A percentile compares a stretch with the other conserved stretches of the same genome.
Evolutionary conservation across 805 yeast species (phyloP).

Genomic region (Saturnispora gosingensis): DNA sequence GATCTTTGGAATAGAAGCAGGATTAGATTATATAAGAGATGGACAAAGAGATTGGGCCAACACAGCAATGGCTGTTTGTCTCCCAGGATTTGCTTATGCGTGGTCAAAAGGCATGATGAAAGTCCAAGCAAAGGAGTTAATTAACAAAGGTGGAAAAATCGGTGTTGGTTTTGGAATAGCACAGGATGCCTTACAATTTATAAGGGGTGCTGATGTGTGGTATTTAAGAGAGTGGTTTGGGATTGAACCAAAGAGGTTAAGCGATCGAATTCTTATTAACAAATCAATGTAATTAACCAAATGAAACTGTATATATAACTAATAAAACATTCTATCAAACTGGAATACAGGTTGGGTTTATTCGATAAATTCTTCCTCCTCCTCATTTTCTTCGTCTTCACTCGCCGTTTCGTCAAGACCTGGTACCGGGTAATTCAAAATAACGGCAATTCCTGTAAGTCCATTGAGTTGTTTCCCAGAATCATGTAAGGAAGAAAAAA

Average conservation of each 20-base stretch:
- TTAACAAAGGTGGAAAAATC: constrained; percentile 44
- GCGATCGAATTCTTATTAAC: constrained; percentile 15
- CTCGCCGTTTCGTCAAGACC: constrained; percentile 59
- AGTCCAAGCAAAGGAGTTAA: constrained; percentile 33
- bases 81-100: constrained; percentile 46
- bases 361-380: constrained; percentile 7
- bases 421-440: constrained; percentile 73
- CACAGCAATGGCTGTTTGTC: constrained; percentile 49
- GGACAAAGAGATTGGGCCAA: constrained; percentile 48
- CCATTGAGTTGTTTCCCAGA: constrained; percentile 85
- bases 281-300: neutral
- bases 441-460: constrained; percentile 85
- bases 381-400: constrained; percentile 14
- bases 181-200: constrained; percentile 53
- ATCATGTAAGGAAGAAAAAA: constrained; percentile 80
- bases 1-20: constrained; percentile 54
- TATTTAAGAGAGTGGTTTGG: constrained; percentile 34
- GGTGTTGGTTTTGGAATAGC: constrained; percentile 56
- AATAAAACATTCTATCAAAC: neutral
- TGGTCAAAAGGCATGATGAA: constrained; percentile 33
- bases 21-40: constrained; percentile 39
- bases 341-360: neutral
- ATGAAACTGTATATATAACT: neutral
- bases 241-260: constrained; percentile 19
- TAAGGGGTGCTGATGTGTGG: constrained; percentile 61